Evolutionary conservation across 2,329 filamentous ascomycete genomes (phyloP).

Genomic region (Cladobotryum protrusum): DNA sequence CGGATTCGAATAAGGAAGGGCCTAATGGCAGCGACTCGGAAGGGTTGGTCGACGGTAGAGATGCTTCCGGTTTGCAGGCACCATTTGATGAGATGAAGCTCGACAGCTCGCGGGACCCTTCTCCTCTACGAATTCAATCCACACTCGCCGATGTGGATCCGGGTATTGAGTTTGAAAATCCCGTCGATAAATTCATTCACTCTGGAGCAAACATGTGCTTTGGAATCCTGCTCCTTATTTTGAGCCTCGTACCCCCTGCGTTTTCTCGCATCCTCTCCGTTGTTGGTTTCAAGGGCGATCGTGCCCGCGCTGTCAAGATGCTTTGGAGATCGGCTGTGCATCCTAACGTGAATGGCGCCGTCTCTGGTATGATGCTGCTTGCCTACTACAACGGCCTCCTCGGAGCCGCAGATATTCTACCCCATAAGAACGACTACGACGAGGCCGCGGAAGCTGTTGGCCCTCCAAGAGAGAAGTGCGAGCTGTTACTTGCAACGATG

Average conservation of each 20-base stretch:
- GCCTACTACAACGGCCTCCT: conserved; percentile 85
- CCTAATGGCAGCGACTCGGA: conserved; percentile 15
- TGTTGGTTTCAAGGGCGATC: conserved; percentile 86
- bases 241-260: conserved; percentile 89
- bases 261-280: conserved; percentile 83
- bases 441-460: conserved; percentile 55
- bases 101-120: conserved; percentile 7
- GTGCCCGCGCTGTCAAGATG: conserved; percentile 73
- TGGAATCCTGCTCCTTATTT: conserved; percentile 74
- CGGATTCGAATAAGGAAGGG: conserved; percentile 15
- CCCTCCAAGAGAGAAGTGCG: conserved; percentile 65
- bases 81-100: conserved; percentile 24
- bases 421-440: conserved; percentile 48
- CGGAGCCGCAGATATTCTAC: conserved; percentile 81
- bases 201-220: conserved; percentile 86
- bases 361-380: conserved; percentile 74
- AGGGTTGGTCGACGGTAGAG: conserved; percentile 49
- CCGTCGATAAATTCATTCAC: conserved; percentile 82
- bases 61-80: conserved; percentile 40
- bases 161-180: conserved; percentile 57
- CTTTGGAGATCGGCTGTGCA: conserved; percentile 87
- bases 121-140: conserved; percentile 19
- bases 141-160: conserved; percentile 48
- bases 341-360: conserved; percentile 84
- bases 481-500: conserved; percentile 65